phyloP scores from a whole-genome alignment of 441 rosid species.

The Rhodomyrtus psidioides region DNA sequence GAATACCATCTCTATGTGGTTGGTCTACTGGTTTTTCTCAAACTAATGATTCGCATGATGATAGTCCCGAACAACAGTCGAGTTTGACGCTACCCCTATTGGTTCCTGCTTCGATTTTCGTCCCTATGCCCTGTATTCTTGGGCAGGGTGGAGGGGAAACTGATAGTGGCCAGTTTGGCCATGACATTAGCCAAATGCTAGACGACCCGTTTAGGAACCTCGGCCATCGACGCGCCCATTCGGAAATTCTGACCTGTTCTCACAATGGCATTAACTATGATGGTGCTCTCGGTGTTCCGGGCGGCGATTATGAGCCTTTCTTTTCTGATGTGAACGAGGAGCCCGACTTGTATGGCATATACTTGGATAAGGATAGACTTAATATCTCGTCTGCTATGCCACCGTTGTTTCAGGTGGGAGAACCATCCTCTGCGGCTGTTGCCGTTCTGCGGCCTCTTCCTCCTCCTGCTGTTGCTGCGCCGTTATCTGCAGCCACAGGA shows the following conservation, averaged over 20 bases:
- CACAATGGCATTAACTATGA: background rate
- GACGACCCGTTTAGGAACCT: background rate
- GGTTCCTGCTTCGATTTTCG: background rate
- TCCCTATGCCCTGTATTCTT: background rate
- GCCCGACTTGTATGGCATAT: background rate
- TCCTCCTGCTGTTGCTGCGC: background rate
- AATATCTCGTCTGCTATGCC: constrained; percentile 58
- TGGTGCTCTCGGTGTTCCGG: background rate
- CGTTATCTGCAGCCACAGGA: constrained; percentile 10
- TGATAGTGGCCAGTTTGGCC: background rate
- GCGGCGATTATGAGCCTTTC: background rate
- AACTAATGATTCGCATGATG: background rate
- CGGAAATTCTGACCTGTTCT: background rate
- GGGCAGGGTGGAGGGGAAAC: background rate
- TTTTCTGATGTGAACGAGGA: background rate
- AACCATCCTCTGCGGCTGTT: constrained; percentile 23
- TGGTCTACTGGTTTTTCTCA: background rate
- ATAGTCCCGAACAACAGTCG: background rate
- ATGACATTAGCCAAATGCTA: background rate
- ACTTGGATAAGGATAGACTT: background rate
- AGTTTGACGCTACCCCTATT: background rate
- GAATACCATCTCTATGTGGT: background rate
- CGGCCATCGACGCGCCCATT: background rate
- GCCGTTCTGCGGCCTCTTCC: constrained; percentile 10
- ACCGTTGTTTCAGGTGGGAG: constrained; percentile 45